These are phyloP conservation scores for maize (Zea mays) DNA, from an alignment of 176 grass and related monocot genomes.

Conservation along the genomic window DNA sequence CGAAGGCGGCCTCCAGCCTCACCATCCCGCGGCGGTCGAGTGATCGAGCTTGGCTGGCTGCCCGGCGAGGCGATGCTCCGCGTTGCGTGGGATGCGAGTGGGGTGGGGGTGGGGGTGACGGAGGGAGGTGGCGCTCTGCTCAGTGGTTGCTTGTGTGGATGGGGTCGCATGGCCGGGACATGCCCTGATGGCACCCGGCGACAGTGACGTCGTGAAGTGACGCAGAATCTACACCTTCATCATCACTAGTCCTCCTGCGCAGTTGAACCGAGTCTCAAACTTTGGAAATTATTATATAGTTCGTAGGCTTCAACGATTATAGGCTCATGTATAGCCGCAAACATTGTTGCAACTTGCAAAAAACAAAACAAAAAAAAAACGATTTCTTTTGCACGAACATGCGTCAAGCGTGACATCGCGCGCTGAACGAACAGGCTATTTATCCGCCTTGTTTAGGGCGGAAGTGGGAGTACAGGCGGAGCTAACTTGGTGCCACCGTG, in stretches of 20 bases:
- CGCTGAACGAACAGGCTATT: neutral
- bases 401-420: neutral
- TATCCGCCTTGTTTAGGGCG: neutral
- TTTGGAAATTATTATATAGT: neutral
- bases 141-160: conserved; percentile 8
- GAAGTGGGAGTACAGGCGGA: neutral
- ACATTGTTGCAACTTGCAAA: neutral
- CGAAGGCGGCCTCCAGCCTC: conserved; percentile 6
- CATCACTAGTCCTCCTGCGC: no score
- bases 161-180: neutral
- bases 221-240: neutral
- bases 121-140: neutral
- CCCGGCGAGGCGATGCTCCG: neutral
- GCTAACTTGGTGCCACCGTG: neutral
- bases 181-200: neutral
- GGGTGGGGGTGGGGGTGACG: neutral
- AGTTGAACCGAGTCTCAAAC: neutral
- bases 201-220: neutral
- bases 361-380: neutral
- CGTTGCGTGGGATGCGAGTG: neutral
- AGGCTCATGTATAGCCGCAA: neutral
- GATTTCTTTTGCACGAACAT: neutral
- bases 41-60: neutral
- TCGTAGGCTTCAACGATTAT: neutral
- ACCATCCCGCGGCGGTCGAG: neutral